Evolutionary conservation across 2,329 filamentous ascomycete species (phyloP).

Genomic region (Arthrinium phaeospermum): DNA sequence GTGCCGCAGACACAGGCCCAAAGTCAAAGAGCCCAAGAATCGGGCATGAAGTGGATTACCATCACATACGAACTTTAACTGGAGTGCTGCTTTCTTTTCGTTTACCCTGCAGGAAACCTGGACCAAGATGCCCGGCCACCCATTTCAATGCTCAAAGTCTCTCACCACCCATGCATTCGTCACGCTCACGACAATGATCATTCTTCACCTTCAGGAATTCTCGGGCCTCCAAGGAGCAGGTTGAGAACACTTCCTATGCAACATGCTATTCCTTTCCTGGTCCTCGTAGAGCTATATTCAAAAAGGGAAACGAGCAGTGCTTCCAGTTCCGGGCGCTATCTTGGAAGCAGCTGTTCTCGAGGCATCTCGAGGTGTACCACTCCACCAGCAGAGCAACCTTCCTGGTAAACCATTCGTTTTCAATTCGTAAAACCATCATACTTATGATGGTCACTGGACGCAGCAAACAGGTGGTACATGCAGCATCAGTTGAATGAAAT

Average conservation of each 20-base stretch:
- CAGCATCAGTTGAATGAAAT: not conserved
- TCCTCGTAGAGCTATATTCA: not conserved
- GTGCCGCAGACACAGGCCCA: not conserved
- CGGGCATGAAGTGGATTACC: conserved; percentile 1
- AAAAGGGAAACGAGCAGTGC: not conserved
- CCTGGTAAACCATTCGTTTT: not conserved
- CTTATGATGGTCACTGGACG: not conserved
- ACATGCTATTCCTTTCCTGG: not conserved
- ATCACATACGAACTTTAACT: conserved; percentile 9
- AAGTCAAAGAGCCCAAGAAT: conserved; percentile 9
- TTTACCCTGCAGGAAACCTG: not conserved
- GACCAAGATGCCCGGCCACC: not conserved
- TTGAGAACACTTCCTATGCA: too few relatives aligned
- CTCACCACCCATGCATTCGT: not conserved
- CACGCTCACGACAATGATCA: too few relatives aligned
- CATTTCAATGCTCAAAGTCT: not conserved
- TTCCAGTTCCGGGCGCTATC: not conserved
- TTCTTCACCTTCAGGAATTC: not conserved
- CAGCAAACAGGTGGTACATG: not conserved
- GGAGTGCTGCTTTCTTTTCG: not conserved
- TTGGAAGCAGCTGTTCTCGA: not conserved
- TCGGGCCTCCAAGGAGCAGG: not conserved
- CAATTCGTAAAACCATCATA: not conserved
- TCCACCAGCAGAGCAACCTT: not conserved
- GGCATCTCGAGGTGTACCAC: not conserved